Evolutionary conservation across 306 rosid species (phyloP).

Genomic region (Oxytropis ochrocephala): DNA sequence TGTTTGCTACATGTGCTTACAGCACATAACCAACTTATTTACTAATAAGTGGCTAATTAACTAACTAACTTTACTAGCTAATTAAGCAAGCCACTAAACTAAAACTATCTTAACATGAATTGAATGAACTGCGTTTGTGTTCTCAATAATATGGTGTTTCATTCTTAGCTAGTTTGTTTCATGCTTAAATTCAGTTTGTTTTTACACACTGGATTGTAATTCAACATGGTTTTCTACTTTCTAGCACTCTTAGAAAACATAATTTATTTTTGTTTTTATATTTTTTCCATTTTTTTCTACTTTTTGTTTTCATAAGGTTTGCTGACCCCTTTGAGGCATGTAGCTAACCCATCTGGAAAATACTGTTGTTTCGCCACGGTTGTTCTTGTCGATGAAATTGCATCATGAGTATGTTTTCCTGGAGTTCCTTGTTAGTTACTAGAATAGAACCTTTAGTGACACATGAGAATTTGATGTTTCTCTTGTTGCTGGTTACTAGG

Average conservation of each 20-base stretch:
- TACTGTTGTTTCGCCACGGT: background rate
- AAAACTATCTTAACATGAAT: no score
- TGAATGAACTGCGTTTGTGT: constrained; percentile 7
- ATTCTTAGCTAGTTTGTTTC: no score
- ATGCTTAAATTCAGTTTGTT: background rate
- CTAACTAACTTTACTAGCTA: no score
- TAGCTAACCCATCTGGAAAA: no score
- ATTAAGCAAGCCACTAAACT: no score
- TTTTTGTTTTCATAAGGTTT: background rate
- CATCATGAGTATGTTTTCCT: background rate
- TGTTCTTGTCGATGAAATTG: background rate
- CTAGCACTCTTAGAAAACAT: background rate
- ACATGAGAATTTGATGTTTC: background rate
- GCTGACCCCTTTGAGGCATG: background rate
- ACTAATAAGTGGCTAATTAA: no score
- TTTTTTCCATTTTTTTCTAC: background rate
- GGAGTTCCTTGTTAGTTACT: background rate
- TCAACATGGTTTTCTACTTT: background rate
- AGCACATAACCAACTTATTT: no score
- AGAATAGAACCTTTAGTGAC: background rate
- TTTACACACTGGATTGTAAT: background rate
- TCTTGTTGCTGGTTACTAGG: background rate
- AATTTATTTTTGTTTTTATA: background rate
- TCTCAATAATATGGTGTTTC: background rate
- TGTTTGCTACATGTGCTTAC: no score